A percentile compares a stretch with the other conserved stretches of the same genome.
Evolutionary conservation across 2,329 filamentous ascomycete genomes (phyloP).

Genomic region (Ophiostoma sp.): DNA sequence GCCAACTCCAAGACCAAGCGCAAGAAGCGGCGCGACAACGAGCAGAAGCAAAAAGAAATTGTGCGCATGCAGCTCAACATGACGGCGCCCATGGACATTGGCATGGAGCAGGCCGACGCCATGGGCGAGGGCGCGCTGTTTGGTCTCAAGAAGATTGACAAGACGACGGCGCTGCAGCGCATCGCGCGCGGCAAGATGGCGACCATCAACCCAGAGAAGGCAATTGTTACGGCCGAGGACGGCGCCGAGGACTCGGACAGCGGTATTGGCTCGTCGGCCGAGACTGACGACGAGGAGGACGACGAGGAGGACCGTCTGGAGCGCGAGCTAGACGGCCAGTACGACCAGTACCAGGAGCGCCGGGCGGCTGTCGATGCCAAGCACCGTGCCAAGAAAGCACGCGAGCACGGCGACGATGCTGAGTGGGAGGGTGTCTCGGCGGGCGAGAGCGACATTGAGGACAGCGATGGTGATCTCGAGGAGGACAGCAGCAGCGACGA

Average conservation of each 20-base stretch:
- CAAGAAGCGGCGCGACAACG: constrained; percentile 83
- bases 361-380: constrained; percentile 82
- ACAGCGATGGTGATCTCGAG: constrained; percentile 54
- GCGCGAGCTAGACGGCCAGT: constrained; percentile 81
- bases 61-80: constrained; percentile 97
- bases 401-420: constrained; percentile 77
- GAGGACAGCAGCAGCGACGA: constrained; percentile 64
- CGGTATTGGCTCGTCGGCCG: constrained; percentile 54
- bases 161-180: constrained; percentile 66
- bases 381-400: constrained; percentile 83
- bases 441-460: constrained; percentile 51
- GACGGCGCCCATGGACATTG: constrained; percentile 93
- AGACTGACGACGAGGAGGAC: constrained; percentile 56
- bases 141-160: constrained; percentile 77
- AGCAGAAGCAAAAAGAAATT: constrained; percentile 90
- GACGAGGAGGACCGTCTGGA: constrained; percentile 82
- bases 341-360: constrained; percentile 78
- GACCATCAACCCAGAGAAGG: constrained; percentile 47
- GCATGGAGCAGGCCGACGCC: constrained; percentile 80
- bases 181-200: constrained; percentile 80
- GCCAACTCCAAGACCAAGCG: constrained; percentile 76
- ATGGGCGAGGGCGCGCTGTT: constrained; percentile 84
- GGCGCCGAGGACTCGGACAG: constrained; percentile 57
- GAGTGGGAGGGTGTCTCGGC: constrained; percentile 90
- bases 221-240: constrained; percentile 39